Base-by-base conservation (phyloP, 306 rosid species). In the Vicia faba region DNA sequence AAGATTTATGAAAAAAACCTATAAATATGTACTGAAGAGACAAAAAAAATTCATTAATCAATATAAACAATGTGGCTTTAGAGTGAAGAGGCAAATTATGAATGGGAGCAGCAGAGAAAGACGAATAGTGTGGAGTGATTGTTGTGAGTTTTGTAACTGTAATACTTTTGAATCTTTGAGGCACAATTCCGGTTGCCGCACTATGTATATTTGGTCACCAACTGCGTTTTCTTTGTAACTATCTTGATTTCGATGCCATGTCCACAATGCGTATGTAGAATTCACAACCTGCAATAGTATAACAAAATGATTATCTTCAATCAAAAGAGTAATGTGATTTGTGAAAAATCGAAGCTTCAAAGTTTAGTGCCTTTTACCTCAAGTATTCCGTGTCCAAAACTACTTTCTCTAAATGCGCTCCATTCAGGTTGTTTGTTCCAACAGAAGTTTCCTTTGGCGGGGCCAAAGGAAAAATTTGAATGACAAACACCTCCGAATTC, bases 321-420 rank as follows among this genome's bases (percentile, higher is more conserved):
- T 2, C 1, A 20, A 20, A 20, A 20, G 23, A 20, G 38, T 33
- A 33, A 33, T 11, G 50, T 3, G 50, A 14, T 13, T 5, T 45
- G 50, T 0, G 19, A 45, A 50, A 49, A 51, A 53, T 23, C 12
- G 8, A 39, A 46, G 41, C 66, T 43, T 41, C 46, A 60, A 2
- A 39, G n/a, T 58, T 63, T 20, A n/a, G 65, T 65, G 60, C 66
- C 31, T 55, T 51, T 1, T 81, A 89, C 98, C 98, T 92, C 95
- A 51, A 92, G 87, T 43, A 83, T 87, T 15, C 98, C 98, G 80
- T 92, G 98, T 58, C 98, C 98, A 78, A 92, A 89, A 88, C 95
- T 92, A 82, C 96, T 89, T 83, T 92, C 98, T 84, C 98, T 78
- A 75, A 85, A 89, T 11, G 96, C 98, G 76, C 96, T 92, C 96